Percentiles rank a stretch among this genome's conserved stretches.
These are phyloP conservation scores for Vitis hybrid DNA, from an alignment of 177 flowering plant genomes.

Conservation along the genomic window DNA sequence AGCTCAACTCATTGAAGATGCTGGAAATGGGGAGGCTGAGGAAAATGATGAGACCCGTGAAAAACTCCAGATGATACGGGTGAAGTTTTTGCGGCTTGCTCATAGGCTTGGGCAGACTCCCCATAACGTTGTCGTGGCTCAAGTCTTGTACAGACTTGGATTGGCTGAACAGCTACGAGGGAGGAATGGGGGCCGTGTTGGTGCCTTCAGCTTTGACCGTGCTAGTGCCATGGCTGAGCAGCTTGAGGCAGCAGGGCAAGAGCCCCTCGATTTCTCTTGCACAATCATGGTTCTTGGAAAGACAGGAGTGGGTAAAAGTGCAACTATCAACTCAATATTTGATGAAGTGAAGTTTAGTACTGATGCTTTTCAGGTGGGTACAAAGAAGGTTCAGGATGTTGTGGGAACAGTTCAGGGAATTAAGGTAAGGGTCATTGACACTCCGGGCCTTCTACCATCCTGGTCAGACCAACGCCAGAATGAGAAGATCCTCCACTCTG, in stretches of 20 bases:
- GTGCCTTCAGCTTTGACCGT: constrained; percentile 92
- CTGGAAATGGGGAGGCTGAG: constrained; percentile 68
- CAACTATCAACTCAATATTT: constrained; percentile 96
- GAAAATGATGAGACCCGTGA: constrained; percentile 94
- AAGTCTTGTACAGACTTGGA: constrained; percentile 90
- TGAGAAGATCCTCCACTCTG: constrained; percentile 78
- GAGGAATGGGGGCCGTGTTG: constrained; percentile 79
- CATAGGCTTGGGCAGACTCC: constrained; percentile 98
- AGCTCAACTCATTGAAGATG: constrained; percentile 60
- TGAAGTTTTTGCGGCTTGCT: constrained; percentile 91
- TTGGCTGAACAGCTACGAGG: constrained; percentile 94
- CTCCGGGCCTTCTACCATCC: constrained; percentile 90
- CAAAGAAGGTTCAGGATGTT: constrained; percentile 93
- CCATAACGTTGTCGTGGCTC: constrained; percentile 97
- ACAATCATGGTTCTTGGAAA: constrained; percentile 97
- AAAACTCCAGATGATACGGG: constrained; percentile 94
- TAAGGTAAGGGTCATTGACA: constrained; percentile 87
- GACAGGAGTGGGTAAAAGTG: constrained; percentile 96
- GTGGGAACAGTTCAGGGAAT: constrained; percentile 95
- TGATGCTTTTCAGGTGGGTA: constrained; percentile 79
- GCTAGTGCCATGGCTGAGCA: constrained; percentile 99
- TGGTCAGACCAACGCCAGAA: constrained; percentile 81
- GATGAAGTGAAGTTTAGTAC: constrained; percentile 82
- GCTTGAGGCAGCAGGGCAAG: constrained; percentile 88
- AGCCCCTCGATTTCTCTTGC: constrained; percentile 90